phyloP scores from a whole-genome alignment of 805 yeast species.

The Tetrapisispora phaffii region DNA sequence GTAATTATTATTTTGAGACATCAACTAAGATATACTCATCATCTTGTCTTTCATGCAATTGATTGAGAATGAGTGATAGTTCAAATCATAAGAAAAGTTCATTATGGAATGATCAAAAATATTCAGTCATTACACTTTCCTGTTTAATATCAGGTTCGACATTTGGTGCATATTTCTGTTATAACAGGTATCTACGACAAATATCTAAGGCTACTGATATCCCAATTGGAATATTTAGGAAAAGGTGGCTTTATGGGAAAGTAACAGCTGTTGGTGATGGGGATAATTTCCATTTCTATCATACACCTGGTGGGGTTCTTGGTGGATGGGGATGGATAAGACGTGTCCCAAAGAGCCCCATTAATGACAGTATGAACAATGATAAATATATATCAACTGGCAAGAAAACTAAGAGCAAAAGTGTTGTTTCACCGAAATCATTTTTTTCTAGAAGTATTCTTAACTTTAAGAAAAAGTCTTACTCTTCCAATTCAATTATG shows the following conservation, averaged over 20 bases:
- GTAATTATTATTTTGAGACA: no score
- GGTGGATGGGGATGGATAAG: conserved; percentile 95
- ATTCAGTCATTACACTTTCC: conserved; percentile 21
- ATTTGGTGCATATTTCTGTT: conserved; percentile 36
- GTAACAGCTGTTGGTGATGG: conserved; percentile 94
- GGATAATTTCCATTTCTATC: conserved; percentile 86
- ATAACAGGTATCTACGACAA: conserved; percentile 39
- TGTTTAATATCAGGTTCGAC: conserved; percentile 31
- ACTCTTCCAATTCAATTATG: conserved; percentile 18
- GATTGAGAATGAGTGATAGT: background rate
- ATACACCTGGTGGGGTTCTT: conserved; percentile 81
- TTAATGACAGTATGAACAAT: background rate
- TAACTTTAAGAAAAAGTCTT: background rate
- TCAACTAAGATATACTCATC: no score
- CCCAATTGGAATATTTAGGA: conserved; percentile 38
- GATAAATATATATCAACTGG: background rate
- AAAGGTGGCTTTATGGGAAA: conserved; percentile 47
- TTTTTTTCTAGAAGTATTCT: background rate
- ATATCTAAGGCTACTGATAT: conserved; percentile 40
- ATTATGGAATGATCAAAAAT: background rate
- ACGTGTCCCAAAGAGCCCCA: conserved; percentile 43
- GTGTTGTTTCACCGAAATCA: background rate
- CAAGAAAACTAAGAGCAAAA: background rate
- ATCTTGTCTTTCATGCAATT: background rate
- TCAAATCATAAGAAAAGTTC: background rate